A percentile compares a stretch with the other conserved stretches of the same genome.
phyloP scores from a whole-genome alignment of 2,329 filamentous ascomycete genomes.

The Amphichorda felina region DNA sequence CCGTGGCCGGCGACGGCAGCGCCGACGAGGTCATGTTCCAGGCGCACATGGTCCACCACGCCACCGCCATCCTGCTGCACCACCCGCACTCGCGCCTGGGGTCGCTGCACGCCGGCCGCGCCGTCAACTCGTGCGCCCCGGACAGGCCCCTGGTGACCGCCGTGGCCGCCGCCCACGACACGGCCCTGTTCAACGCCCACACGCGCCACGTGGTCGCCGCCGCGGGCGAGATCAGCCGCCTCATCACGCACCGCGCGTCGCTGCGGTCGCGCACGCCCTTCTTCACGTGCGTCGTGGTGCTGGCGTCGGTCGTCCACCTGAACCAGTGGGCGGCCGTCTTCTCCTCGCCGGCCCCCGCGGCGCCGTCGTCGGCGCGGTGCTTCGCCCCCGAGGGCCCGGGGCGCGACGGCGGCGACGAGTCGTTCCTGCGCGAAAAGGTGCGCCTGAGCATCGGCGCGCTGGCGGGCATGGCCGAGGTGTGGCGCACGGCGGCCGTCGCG shows the following conservation, averaged over 20 bases:
- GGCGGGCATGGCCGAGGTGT: constrained; percentile 55
- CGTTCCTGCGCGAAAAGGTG: constrained; percentile 61
- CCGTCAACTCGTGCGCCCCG: constrained; percentile 51
- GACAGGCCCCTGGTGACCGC: neutral
- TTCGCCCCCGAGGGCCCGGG: neutral
- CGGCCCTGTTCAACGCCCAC: constrained; percentile 58
- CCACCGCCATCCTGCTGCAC: constrained; percentile 62
- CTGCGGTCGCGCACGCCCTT: constrained; percentile 65
- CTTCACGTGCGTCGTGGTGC: constrained; percentile 68
- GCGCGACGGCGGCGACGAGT: constrained; percentile 23
- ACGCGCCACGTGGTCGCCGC: constrained; percentile 72
- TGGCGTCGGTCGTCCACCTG: constrained; percentile 71
- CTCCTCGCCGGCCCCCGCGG: neutral
- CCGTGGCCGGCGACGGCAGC: constrained; percentile 55
- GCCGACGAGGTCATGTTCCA: constrained; percentile 89
- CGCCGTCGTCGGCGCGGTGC: neutral
- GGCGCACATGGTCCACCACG: constrained; percentile 65
- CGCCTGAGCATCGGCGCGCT: constrained; percentile 69
- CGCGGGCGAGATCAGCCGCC: constrained; percentile 63
- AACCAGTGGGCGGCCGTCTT: constrained; percentile 53
- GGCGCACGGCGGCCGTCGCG: constrained; percentile 59
- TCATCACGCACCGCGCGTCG: constrained; percentile 62
- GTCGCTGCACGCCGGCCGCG: constrained; percentile 39
- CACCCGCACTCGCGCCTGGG: constrained; percentile 69
- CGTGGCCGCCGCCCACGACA: constrained; percentile 11